Evolutionary conservation across 768 basidiomycete genomes (phyloP).

Genomic region (Xerocomus potaroensis): DNA sequence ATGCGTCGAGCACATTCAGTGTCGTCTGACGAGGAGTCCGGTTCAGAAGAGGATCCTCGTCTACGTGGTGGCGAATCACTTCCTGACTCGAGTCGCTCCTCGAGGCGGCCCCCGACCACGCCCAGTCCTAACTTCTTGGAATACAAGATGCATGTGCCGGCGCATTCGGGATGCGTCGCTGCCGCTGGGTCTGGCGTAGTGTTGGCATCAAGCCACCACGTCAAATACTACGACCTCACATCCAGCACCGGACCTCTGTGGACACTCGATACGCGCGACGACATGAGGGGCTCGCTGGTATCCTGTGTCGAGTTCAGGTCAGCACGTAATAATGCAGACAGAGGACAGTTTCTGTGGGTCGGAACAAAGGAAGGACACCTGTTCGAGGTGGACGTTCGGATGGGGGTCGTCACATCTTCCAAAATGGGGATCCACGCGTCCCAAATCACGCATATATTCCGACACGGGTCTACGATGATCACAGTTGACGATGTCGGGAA

Average conservation of each 20-base stretch:
- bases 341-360: constrained; percentile 71
- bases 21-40: constrained; percentile 50
- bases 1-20: constrained; percentile 44
- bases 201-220: constrained; percentile 52
- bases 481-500: constrained; percentile 87
- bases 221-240: constrained; percentile 61
- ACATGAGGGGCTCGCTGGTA: constrained; percentile 64
- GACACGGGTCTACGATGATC: constrained; percentile 67
- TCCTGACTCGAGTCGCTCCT: constrained; percentile 67
- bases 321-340: constrained; percentile 38
- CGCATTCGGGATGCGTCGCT: constrained; percentile 51
- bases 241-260: constrained; percentile 42
- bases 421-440: constrained; percentile 63
- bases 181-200: constrained; percentile 56
- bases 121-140: constrained; percentile 35
- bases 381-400: constrained; percentile 73
- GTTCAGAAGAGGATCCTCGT: constrained; percentile 55
- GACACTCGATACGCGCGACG: constrained; percentile 59
- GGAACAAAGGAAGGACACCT: constrained; percentile 91
- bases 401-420: constrained; percentile 50
- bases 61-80: constrained; percentile 47
- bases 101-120: constrained; percentile 44
- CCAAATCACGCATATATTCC: constrained; percentile 68
- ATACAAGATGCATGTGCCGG: constrained; percentile 48
- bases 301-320: constrained; percentile 78